Conservation (phyloP, 371 early-diverging fungal genomes). For the Mortierella sp. region DNA sequence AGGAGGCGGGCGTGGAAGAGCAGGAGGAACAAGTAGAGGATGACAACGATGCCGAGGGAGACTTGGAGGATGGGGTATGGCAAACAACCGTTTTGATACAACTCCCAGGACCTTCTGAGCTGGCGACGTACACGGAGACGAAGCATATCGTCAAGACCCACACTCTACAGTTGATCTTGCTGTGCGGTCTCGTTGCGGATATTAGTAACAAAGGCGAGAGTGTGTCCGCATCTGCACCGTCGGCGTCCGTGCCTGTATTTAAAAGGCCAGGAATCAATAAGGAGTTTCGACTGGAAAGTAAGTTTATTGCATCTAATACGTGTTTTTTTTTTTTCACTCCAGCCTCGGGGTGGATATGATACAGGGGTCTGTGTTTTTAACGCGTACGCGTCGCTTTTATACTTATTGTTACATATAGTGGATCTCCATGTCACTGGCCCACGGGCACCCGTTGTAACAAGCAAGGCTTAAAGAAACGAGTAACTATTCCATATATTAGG, state of each 20-base stretch:
- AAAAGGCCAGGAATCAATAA: conserved; percentile 29
- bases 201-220: neutral
- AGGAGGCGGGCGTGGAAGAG: neutral
- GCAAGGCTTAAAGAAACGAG: no score
- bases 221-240: neutral
- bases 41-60: neutral
- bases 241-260: neutral
- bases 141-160: conserved; percentile 43
- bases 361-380: no score
- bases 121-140: conserved; percentile 39
- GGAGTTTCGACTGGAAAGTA: conserved; percentile 53
- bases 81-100: conserved; percentile 33
- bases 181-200: conserved; percentile 22
- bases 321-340: no score
- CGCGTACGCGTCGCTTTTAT: no score
- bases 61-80: conserved; percentile 31
- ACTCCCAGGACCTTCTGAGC: conserved; percentile 33
- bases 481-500: no score
- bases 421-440: conserved; percentile 51
- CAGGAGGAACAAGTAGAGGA: neutral
- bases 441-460: no score
- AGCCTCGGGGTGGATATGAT: no score
- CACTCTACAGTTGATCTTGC: conserved; percentile 36
- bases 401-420: conserved; percentile 20
- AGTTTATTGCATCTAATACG: conserved; percentile 2